These are phyloP conservation scores for Annulohypoxylon bovei DNA, from an alignment of 495 filamentous ascomycete genomes.

Conservation along the genomic window DNA sequence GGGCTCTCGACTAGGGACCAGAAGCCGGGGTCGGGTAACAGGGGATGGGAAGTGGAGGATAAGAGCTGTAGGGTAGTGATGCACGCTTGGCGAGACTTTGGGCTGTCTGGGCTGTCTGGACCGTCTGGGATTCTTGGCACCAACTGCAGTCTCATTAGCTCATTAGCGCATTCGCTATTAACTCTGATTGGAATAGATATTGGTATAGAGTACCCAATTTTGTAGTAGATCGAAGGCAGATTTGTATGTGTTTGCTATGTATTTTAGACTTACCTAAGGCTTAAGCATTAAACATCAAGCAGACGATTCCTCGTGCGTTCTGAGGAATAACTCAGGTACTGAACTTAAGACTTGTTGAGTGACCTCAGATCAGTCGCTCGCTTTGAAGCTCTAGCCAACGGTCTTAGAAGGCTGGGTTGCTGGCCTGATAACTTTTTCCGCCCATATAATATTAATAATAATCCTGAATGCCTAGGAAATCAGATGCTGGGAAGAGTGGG, in stretches of 20 bases:
- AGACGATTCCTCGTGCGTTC: neutral
- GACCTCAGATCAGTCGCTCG: slow-evolving; percentile 9
- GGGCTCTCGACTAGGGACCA: slow-evolving; percentile 31
- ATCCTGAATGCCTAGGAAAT: neutral
- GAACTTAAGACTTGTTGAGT: slow-evolving; percentile 21
- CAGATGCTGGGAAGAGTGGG: neutral
- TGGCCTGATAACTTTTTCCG: neutral
- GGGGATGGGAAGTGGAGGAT: slow-evolving; percentile 24
- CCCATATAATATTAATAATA: neutral
- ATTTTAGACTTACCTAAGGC: neutral
- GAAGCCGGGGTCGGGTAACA: slow-evolving; percentile 27
- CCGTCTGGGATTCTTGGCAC: slow-evolving; percentile 15
- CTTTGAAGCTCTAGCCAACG: neutral
- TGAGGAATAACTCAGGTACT: slow-evolving; percentile 22
- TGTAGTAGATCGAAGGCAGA: neutral
- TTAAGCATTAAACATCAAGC: slow-evolving; percentile 3
- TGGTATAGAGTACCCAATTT: neutral
- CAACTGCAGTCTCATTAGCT: slow-evolving; percentile 9
- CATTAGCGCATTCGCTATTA: slow-evolving; percentile 9
- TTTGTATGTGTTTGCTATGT: neutral
- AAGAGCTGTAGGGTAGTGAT: slow-evolving; percentile 6
- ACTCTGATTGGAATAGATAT: neutral
- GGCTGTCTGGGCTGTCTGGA: too few species aligned
- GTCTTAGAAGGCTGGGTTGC: slow-evolving; percentile 14
- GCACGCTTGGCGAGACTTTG: slow-evolving; percentile 23